Evolutionary conservation across 139 green algal genomes (phyloP), one percentile per base, ranked within the genome.

Genomic region (Choricystis sp.): DNA sequence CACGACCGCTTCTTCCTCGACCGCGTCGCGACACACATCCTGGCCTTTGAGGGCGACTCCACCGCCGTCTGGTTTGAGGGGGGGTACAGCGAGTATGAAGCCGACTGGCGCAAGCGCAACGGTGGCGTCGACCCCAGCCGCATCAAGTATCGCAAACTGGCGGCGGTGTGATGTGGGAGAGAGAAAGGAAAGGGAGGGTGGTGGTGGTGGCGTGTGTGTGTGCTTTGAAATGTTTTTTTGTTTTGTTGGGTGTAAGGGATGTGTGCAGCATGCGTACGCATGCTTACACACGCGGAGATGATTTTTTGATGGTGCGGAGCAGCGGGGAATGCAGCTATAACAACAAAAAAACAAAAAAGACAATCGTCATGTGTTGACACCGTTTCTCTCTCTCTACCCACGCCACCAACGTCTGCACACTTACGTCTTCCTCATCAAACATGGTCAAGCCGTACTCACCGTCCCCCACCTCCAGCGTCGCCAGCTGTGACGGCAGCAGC

Each of bases 1-100:
- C 86, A 94, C 77, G 86, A 94, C 78, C 77, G 86, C 26, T 83
- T 69, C 65, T 86, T 90, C 66, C 77, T 91, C 22, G 79, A 91
- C 70, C 73, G 85, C 1, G 63, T 92, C 3, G 81, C 81, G 3
- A 90, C 83, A 2, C 86, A 92, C 74, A 92, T 94, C 66, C 58
- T 94, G 23, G 85, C 86, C 0, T 94, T 85, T 68, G 86, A 94
- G 66, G 86, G 79, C 26, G 80, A 94, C 74, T 69, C 60, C 59
- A 74, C 61, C 68, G 76, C 82, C 29, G 67, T 73, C 0, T 90
- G 78, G 72, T 94, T 81, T 69, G 71, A 88, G 63, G 84, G 86
- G 27, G 65, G 61, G 31, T 87, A 79, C 66, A 71, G 57, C 9
- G 80, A 89, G 52, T 94, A 94, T 66, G 83, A 86, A 52, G 80